phyloP scores from a whole-genome alignment of 1,284 basidiomycete genomes.

The Rhodofomes roseus region DNA sequence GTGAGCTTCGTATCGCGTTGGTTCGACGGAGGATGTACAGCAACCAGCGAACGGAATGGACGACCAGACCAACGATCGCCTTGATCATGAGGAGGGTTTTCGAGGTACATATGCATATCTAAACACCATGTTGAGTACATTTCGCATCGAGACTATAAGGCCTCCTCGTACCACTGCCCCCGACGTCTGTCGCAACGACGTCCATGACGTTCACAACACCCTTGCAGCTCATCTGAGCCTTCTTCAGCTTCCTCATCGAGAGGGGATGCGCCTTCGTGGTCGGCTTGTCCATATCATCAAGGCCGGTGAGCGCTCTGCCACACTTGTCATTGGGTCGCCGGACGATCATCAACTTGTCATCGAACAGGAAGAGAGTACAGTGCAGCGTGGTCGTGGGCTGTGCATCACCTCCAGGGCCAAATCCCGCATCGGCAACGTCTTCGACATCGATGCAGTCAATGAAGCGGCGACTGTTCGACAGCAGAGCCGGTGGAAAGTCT shows the following conservation, averaged over 20 bases:
- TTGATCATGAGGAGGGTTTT: conserved; percentile 76
- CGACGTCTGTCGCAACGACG: conserved; percentile 79
- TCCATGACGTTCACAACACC: conserved; percentile 86
- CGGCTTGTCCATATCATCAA: conserved; percentile 74
- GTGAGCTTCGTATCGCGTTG: conserved; percentile 57
- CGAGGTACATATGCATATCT: conserved; percentile 87
- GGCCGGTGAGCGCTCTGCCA: conserved; percentile 73
- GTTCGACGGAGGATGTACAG: conserved; percentile 68
- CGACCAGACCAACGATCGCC: conserved; percentile 81
- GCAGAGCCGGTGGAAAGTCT: conserved; percentile 84
- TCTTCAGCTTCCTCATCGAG: conserved; percentile 56
- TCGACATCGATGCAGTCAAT: conserved; percentile 95
- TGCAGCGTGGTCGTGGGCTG: conserved; percentile 45
- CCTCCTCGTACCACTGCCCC: conserved; percentile 61
- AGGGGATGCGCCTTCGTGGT: conserved; percentile 63
- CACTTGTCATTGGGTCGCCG: conserved; percentile 78
- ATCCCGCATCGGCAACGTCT: conserved; percentile 52
- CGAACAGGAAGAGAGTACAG: conserved; percentile 91
- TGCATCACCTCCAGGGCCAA: conserved; percentile 12
- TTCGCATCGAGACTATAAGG: background rate
- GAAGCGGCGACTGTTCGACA: conserved; percentile 84
- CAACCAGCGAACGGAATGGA: conserved; percentile 71
- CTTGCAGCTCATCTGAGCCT: conserved; percentile 80
- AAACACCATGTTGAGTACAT: background rate
- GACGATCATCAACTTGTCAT: conserved; percentile 90